A percentile compares a stretch with the other conserved stretches of the same genome.
Conservation (phyloP, 345 rosid species). For the Mercurialis annua region DNA sequence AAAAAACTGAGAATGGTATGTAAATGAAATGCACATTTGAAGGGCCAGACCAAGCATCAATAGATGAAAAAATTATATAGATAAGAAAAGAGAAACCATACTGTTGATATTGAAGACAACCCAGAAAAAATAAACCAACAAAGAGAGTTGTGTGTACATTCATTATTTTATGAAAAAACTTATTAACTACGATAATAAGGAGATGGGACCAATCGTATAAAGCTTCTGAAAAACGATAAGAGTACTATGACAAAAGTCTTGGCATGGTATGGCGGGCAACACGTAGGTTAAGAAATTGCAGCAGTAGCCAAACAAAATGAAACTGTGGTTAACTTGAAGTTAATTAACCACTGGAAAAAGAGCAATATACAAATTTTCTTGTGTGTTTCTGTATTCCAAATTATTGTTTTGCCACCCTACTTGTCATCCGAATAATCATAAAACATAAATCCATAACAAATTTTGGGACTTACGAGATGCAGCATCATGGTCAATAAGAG, state of each 20-base stretch:
- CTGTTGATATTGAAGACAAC: too few relatives aligned
- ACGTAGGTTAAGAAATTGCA: not conserved
- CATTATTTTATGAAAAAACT: too few relatives aligned
- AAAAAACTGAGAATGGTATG: not conserved
- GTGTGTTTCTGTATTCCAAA: not conserved
- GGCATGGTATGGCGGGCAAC: too few relatives aligned
- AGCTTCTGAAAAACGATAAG: not conserved
- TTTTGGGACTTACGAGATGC: constrained; percentile 60
- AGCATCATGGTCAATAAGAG: constrained; percentile 59
- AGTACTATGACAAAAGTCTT: too few relatives aligned
- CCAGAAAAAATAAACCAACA: too few relatives aligned
- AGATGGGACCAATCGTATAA: not conserved
- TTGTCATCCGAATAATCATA: not conserved
- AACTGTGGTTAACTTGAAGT: not conserved
- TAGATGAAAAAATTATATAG: too few relatives aligned
- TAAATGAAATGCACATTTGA: not conserved
- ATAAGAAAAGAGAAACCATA: too few relatives aligned
- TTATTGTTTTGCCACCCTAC: not conserved
- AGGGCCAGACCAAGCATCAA: not conserved
- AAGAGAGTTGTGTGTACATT: too few relatives aligned
- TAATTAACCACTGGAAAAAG: not conserved
- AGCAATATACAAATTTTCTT: not conserved
- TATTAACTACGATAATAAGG: too few relatives aligned
- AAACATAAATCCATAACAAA: not conserved
- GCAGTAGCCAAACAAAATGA: not conserved